These are phyloP conservation scores for Dictyostelium purpureum DNA, from an alignment of 78 protist species.

Conservation along the genomic window DNA sequence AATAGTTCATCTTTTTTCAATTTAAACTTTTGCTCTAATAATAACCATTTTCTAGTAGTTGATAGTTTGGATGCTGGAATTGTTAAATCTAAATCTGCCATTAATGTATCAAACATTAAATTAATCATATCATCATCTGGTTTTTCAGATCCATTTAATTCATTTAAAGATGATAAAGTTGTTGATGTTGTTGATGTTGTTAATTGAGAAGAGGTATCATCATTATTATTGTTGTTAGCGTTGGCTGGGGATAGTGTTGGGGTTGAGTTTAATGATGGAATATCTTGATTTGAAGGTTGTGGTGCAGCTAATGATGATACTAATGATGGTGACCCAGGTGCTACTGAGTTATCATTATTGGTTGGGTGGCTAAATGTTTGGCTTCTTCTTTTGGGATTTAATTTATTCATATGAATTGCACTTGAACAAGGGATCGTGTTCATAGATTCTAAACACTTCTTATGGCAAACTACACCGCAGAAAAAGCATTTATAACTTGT, in stretches of 20 bases:
- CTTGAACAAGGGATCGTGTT: conserved; percentile 58
- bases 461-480: conserved; percentile 69
- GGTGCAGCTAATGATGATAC: neutral
- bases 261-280: neutral
- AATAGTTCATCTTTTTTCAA: conserved; percentile 31
- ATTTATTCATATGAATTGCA: neutral
- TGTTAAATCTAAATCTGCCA: conserved; percentile 36
- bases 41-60: conserved; percentile 40
- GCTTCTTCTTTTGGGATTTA: neutral
- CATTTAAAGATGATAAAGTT: neutral
- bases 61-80: conserved; percentile 15
- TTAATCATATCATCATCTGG: conserved; percentile 56
- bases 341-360: neutral
- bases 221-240: neutral
- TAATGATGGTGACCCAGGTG: conserved; percentile 10
- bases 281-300: neutral
- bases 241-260: neutral
- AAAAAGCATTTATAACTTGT: conserved; percentile 3
- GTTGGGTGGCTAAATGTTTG: neutral
- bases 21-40: conserved; percentile 35
- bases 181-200: neutral
- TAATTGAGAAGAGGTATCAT: neutral
- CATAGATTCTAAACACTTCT: conserved; percentile 57
- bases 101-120: conserved; percentile 43
- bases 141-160: neutral